Evolutionary conservation across 352 stramenopile species (phyloP).

Genomic region (Phytopythium aichiense): DNA sequence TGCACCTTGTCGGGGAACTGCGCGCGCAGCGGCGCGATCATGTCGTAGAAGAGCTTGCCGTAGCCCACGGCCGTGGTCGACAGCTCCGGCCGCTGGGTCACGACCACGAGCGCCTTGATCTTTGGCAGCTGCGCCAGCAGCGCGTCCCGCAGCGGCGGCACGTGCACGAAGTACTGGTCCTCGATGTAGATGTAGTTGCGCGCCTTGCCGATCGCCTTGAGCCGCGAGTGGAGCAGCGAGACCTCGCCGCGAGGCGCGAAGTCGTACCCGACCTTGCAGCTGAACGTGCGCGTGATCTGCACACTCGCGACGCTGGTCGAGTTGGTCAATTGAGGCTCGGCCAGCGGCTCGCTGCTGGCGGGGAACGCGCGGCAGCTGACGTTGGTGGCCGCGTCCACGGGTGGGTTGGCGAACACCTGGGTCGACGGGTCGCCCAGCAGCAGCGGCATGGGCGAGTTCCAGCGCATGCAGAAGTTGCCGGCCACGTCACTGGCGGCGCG

Average conservation of each 20-base stretch:
- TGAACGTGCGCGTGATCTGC: constrained; percentile 60
- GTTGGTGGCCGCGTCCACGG: constrained; percentile 14
- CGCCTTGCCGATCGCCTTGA: constrained; percentile 50
- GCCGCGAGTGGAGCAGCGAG: constrained; percentile 37
- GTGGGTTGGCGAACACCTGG: constrained; percentile 40
- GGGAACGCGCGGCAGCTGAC: constrained; percentile 1
- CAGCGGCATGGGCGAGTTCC: constrained; percentile 36
- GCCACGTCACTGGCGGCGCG: constrained; percentile 45
- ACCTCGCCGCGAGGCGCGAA: constrained; percentile 51
- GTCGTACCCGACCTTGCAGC: constrained; percentile 44
- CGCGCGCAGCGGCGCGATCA: constrained; percentile 33
- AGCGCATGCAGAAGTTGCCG: constrained; percentile 48
- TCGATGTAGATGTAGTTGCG: constrained; percentile 71
- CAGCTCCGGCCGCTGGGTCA: constrained; percentile 28
- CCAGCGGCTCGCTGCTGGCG: constrained; percentile 4
- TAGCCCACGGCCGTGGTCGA: constrained; percentile 26
- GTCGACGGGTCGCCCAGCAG: constrained; percentile 9
- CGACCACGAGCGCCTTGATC: constrained; percentile 45
- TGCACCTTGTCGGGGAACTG: constrained; percentile 46
- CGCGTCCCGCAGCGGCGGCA: constrained; percentile 37
- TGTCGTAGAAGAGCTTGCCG: constrained; percentile 57
- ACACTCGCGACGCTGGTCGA: constrained; percentile 24
- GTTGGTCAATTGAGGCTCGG: not conserved
- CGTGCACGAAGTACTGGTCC: constrained; percentile 59
- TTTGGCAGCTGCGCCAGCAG: constrained; percentile 38